Conservation (phyloP, 768 basidiomycete species). For the Lactarius sanguifluus region DNA sequence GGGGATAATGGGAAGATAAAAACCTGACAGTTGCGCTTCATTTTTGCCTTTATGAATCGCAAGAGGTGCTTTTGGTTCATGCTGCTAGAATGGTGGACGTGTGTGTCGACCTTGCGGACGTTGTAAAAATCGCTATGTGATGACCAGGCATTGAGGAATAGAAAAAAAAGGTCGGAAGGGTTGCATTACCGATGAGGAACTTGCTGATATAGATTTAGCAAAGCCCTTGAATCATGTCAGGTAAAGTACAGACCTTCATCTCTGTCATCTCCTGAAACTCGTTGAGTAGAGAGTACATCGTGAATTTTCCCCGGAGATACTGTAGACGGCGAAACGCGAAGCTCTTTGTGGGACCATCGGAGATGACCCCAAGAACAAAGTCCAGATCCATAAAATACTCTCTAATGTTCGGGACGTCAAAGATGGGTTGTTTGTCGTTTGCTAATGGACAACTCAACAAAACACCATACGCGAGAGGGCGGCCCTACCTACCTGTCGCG, state of each 20-base stretch:
- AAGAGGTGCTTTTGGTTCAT: conserved; percentile 99
- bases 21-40: conserved; percentile 84
- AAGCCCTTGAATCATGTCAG: background rate
- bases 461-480: conserved; percentile 6
- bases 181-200: conserved; percentile 73
- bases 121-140: conserved; percentile 91
- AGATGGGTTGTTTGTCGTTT: conserved; percentile 54
- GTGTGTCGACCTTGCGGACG: conserved; percentile 96
- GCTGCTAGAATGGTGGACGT: conserved; percentile 97
- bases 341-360: conserved; percentile 94
- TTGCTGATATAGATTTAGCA: conserved; percentile 43
- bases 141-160: background rate
- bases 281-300: conserved; percentile 88
- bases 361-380: conserved; percentile 83
- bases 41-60: conserved; percentile 98
- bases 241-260: conserved; percentile 78
- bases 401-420: conserved; percentile 78
- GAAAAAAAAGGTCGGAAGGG: background rate
- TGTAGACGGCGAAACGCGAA: conserved; percentile 91
- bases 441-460: conserved; percentile 21
- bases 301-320: conserved; percentile 91
- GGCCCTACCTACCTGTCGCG: conserved; percentile 40
- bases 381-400: conserved; percentile 98
- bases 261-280: conserved; percentile 93
- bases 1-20: conserved; percentile 29